phyloP scores from a whole-genome alignment of 106 monocot species.

The Dendrobium catenatum region DNA sequence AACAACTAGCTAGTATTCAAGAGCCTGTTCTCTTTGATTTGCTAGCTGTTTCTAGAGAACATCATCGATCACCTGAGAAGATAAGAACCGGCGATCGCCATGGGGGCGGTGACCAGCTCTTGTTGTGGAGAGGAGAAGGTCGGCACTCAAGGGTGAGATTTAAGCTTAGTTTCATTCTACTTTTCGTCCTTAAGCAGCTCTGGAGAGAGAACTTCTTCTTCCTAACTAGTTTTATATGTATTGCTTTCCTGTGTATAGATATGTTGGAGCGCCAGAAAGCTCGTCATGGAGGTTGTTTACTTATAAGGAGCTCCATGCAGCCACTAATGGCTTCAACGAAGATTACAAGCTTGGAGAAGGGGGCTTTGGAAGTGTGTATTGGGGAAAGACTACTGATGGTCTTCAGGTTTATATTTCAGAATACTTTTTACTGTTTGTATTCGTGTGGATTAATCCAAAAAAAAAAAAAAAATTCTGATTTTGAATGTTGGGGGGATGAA shows the following conservation, averaged over 20 bases:
- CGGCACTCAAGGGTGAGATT: constrained; percentile 13
- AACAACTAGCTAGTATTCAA: background rate
- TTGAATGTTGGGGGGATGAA: background rate
- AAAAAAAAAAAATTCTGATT: too few species aligned
- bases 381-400: constrained; percentile 37
- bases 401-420: constrained; percentile 13
- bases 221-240: too few species aligned
- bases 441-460: too few species aligned
- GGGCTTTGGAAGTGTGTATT: constrained; percentile 42
- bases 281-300: constrained; percentile 35
- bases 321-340: constrained; percentile 36
- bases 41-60: background rate
- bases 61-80: background rate
- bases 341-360: constrained; percentile 38
- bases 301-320: constrained; percentile 29
- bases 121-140: constrained; percentile 23
- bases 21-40: background rate
- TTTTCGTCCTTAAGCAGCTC: background rate
- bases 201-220: too few species aligned
- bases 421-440: too few species aligned
- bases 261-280: background rate
- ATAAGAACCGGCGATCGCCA: background rate
- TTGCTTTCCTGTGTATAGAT: background rate
- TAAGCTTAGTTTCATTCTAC: too few species aligned
- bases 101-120: constrained; percentile 19